Evolutionary conservation across 2,329 filamentous ascomycete genomes (phyloP).

Genomic region (Xylaria sp.): DNA sequence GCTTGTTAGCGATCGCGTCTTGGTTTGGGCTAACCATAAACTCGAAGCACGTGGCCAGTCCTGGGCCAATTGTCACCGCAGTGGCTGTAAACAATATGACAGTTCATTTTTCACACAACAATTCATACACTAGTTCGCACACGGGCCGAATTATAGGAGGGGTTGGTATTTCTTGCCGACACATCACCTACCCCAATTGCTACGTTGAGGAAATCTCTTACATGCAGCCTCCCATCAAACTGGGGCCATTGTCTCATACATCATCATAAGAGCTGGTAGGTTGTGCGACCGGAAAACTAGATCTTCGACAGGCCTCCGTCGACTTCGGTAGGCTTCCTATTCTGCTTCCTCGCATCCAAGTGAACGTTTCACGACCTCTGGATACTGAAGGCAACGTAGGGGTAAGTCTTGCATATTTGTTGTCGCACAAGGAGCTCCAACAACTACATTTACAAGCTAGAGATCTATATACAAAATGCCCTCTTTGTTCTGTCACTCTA

Average conservation of each 20-base stretch:
- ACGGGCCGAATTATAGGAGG: neutral
- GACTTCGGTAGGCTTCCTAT: neutral
- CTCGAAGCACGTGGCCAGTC: neutral
- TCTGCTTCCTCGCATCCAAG: neutral
- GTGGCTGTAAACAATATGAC: neutral
- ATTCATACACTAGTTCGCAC: neutral
- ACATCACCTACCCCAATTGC: neutral
- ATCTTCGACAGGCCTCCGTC: no score
- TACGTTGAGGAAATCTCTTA: neutral
- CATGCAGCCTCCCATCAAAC: neutral
- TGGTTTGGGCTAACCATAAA: neutral
- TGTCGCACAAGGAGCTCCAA: no score
- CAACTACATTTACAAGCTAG: no score
- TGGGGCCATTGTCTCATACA: neutral
- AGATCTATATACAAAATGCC: no score
- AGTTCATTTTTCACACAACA: neutral
- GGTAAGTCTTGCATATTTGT: no score
- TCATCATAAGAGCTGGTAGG: no score
- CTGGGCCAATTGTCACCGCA: neutral
- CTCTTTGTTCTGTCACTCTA: no score
- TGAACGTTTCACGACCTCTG: no score
- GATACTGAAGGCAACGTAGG: no score
- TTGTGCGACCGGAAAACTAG: no score
- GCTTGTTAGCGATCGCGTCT: neutral
- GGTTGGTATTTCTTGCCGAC: neutral